Conservation (phyloP, 768 basidiomycete species). For the Mycena albidolilacea region DNA sequence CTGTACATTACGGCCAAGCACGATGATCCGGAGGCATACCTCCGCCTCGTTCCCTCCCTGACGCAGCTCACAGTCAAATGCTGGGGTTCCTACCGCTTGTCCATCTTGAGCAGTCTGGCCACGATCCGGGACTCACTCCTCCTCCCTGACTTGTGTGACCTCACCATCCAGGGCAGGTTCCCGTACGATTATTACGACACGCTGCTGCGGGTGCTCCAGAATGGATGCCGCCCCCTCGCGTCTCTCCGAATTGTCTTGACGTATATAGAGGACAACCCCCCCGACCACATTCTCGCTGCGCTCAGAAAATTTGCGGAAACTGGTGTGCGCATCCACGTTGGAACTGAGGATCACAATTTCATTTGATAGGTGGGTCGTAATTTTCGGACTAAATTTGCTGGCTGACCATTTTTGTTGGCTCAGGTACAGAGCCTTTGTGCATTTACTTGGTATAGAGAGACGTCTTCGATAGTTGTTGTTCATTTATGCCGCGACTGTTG, state of each 20-base stretch:
- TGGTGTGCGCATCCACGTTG: neutral
- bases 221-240: neutral
- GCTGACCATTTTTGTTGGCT: too few species aligned
- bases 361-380: neutral
- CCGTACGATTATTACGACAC: neutral
- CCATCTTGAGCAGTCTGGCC: neutral
- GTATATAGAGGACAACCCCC: neutral
- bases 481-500: too few species aligned
- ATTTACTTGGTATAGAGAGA: too few species aligned
- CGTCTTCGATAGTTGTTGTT: too few species aligned
- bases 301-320: neutral
- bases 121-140: neutral
- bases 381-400: too few species aligned
- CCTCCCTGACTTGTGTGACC: neutral
- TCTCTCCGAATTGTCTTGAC: neutral
- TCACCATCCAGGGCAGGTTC: neutral
- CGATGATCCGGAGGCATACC: neutral
- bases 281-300: neutral
- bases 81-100: neutral
- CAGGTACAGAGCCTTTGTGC: too few species aligned
- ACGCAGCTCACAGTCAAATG: neutral
- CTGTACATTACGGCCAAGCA: neutral
- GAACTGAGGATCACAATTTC: neutral
- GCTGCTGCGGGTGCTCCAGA: neutral
- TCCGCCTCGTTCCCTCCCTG: neutral